A percentile compares a stretch with the other conserved stretches of the same genome.
Conservation (phyloP, 495 filamentous ascomycete species). For the Cryomyces antarcticus region DNA sequence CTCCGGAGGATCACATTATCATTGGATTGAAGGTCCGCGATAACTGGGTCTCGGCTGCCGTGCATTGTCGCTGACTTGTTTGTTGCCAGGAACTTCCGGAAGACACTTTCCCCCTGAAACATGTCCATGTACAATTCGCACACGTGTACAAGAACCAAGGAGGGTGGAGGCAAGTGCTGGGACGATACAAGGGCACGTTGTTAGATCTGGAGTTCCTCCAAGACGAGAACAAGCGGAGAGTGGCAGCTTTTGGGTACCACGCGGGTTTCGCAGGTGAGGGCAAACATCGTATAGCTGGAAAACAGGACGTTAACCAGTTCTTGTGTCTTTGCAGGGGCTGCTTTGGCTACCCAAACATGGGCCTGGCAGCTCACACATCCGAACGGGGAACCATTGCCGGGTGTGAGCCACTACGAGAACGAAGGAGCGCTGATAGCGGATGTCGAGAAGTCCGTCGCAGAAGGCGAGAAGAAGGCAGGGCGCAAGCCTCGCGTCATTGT, state of each 20-base stretch:
- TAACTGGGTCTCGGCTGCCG: no score
- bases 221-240: constrained; percentile 54
- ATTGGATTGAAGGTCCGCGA: constrained; percentile 45
- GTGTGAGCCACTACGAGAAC: constrained; percentile 48
- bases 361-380: constrained; percentile 64
- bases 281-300: neutral
- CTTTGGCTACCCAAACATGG: constrained; percentile 70
- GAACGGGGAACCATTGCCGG: constrained; percentile 38
- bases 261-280: constrained; percentile 31
- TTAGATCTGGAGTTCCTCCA: constrained; percentile 86
- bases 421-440: constrained; percentile 51
- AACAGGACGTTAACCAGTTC: neutral
- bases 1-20: constrained; percentile 68
- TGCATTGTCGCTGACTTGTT: no score
- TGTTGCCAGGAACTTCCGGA: constrained; percentile 48
- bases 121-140: constrained; percentile 69
- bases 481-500: constrained; percentile 32
- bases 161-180: constrained; percentile 66
- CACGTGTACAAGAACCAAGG: constrained; percentile 73
- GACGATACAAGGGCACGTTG: constrained; percentile 61
- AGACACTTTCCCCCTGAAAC: constrained; percentile 69
- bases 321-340: constrained; percentile 42
- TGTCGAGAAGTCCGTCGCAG: constrained; percentile 45
- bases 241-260: constrained; percentile 46
- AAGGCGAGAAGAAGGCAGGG: constrained; percentile 33